phyloP scores from a whole-genome alignment of 202 grass and related monocot species.

The Musa balbisiana region DNA sequence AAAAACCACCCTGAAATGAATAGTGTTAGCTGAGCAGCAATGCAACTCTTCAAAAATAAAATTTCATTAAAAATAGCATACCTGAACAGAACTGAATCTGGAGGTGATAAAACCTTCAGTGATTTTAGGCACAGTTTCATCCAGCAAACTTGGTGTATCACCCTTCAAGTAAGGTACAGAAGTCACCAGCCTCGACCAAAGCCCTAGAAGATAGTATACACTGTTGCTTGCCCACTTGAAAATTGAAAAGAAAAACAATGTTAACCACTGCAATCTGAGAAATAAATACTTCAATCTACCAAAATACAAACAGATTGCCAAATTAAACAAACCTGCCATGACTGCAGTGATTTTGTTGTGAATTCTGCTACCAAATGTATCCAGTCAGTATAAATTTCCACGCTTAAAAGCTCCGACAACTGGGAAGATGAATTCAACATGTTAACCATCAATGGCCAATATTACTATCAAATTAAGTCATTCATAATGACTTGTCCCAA shows the following conservation, averaged over 20 bases:
- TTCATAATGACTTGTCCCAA: too few species aligned
- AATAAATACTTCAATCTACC: not conserved
- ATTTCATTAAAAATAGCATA: constrained; percentile 6
- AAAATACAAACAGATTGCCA: not conserved
- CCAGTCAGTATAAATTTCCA: constrained; percentile 97
- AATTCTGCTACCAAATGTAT: constrained; percentile 92
- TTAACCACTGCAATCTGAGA: not conserved
- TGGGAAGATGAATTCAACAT: constrained; percentile 33
- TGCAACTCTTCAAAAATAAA: not conserved
- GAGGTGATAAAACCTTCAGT: constrained; percentile 94
- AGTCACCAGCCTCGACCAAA: constrained; percentile 96
- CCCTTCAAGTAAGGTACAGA: constrained; percentile 98
- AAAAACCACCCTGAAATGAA: constrained; percentile 57
- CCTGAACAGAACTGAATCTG: constrained; percentile 97
- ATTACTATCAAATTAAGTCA: not conserved
- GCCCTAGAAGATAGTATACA: constrained; percentile 89
- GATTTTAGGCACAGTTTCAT: constrained; percentile 98
- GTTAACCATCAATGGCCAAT: not conserved
- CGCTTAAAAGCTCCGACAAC: constrained; percentile 81
- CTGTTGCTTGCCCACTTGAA: constrained; percentile 94
- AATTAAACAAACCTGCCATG: constrained; percentile 78
- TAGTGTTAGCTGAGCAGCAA: constrained; percentile 13
- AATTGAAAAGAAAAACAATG: constrained; percentile 32
- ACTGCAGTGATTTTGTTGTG: constrained; percentile 87
- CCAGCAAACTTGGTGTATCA: constrained; percentile 78